These are phyloP conservation scores for Rubroshorea leprosula DNA, from an alignment of 345 rosid species.

Conservation along the genomic window DNA sequence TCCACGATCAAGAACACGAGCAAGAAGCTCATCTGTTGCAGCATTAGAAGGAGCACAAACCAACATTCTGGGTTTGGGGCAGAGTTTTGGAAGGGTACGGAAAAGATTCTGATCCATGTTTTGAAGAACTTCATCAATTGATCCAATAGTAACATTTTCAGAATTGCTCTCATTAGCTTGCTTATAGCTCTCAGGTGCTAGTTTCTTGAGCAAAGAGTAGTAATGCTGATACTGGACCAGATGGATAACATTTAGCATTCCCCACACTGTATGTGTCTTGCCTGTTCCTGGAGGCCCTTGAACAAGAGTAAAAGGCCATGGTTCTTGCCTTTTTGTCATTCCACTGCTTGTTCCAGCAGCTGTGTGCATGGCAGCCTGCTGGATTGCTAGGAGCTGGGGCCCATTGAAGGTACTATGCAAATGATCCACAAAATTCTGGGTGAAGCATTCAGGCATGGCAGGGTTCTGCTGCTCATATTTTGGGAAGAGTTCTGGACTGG, in stretches of 20 bases:
- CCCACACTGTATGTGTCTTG: conserved; percentile 99
- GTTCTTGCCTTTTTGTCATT: conserved; percentile 75
- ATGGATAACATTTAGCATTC: conserved; percentile 99
- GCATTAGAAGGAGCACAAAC: conserved; percentile 99
- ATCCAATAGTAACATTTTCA: conserved; percentile 60
- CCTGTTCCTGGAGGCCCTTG: conserved; percentile 99
- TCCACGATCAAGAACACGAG: conserved; percentile 98
- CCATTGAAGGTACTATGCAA: conserved; percentile 75
- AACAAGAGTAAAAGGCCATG: conserved; percentile 99
- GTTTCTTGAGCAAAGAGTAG: conserved; percentile 87
- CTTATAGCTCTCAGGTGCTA: conserved; percentile 97
- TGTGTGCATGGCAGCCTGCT: conserved; percentile 98
- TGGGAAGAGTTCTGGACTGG: conserved; percentile 91
- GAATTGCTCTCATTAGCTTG: conserved; percentile 66
- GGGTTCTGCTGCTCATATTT: conserved; percentile 88
- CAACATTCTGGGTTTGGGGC: conserved; percentile 96
- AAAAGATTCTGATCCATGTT: conserved; percentile 97
- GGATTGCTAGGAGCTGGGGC: conserved; percentile 92
- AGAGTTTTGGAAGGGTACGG: conserved; percentile 90
- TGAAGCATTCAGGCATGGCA: conserved; percentile 92
- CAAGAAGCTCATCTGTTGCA: conserved; percentile 95
- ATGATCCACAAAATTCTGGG: conserved; percentile 72
- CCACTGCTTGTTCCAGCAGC: conserved; percentile 98
- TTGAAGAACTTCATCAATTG: conserved; percentile 98
- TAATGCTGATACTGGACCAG: conserved; percentile 98